Percentiles rank a stretch among this genome's conserved stretches.
phyloP scores from a whole-genome alignment of 805 yeast species.

The Ogataea ganodermae region DNA sequence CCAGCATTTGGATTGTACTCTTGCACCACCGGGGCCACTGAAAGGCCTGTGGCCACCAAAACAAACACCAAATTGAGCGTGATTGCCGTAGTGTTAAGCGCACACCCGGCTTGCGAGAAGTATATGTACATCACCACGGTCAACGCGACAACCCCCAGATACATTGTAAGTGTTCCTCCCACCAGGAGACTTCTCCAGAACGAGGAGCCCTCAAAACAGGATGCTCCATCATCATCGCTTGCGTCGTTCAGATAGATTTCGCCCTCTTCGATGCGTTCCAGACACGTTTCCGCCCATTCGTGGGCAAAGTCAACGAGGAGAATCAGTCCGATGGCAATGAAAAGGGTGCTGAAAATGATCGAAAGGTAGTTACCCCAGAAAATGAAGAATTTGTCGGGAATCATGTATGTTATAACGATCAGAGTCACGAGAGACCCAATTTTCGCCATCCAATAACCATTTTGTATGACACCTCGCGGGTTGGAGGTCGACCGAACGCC shows the following conservation, averaged over 20 bases:
- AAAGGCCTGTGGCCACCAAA: constrained; percentile 62
- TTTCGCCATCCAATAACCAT: constrained; percentile 89
- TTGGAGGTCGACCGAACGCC: constrained; percentile 78
- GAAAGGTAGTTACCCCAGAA: constrained; percentile 92
- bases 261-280: constrained; percentile 85
- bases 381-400: constrained; percentile 86
- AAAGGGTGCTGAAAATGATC: constrained; percentile 77
- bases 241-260: constrained; percentile 54
- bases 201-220: constrained; percentile 40
- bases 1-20: constrained; percentile 95
- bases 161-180: constrained; percentile 88
- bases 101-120: constrained; percentile 80
- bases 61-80: constrained; percentile 71
- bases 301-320: constrained; percentile 95
- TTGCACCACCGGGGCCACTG: constrained; percentile 82
- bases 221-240: constrained; percentile 40
- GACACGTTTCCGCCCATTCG: constrained; percentile 96
- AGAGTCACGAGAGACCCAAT: constrained; percentile 58
- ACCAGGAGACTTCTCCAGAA: constrained; percentile 82
- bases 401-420: constrained; percentile 63
- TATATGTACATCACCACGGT: constrained; percentile 78
- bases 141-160: constrained; percentile 67
- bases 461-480: constrained; percentile 81
- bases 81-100: constrained; percentile 87
- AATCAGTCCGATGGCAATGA: constrained; percentile 86